Percentiles rank a stretch among this genome's conserved stretches.
Evolutionary conservation across 2,329 filamentous ascomycete species (phyloP).

Genomic region (Ploettnerulaceae sp.): DNA sequence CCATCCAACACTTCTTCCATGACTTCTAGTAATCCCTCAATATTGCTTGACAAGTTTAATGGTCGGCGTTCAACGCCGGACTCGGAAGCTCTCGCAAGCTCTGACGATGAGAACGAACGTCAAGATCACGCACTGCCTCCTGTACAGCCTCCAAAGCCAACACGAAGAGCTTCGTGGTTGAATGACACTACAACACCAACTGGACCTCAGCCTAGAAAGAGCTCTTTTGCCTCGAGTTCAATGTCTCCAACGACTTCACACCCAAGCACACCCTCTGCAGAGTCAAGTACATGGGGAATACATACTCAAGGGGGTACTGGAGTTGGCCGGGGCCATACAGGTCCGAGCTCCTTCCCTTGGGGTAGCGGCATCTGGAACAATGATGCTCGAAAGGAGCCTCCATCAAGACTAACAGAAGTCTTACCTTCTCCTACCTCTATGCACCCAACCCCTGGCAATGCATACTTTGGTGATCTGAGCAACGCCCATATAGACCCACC

Average conservation of each 20-base stretch:
- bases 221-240: constrained; percentile 69
- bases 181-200: constrained; percentile 70
- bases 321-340: constrained; percentile 41
- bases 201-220: constrained; percentile 62
- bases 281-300: constrained; percentile 53
- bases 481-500: constrained; percentile 46
- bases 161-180: constrained; percentile 76
- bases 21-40: constrained; percentile 56
- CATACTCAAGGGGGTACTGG: constrained; percentile 40
- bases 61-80: constrained; percentile 84
- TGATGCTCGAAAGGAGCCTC: constrained; percentile 69
- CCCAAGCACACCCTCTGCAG: constrained; percentile 71
- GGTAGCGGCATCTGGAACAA: constrained; percentile 78
- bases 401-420: constrained; percentile 68
- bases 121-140: constrained; percentile 46
- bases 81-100: constrained; percentile 88
- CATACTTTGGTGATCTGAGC: constrained; percentile 45
- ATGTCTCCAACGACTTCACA: constrained; percentile 78
- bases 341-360: constrained; percentile 57
- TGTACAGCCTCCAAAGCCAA: constrained; percentile 53
- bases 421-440: constrained; percentile 67
- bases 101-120: constrained; percentile 81
- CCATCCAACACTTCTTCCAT: constrained; percentile 42
- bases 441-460: constrained; percentile 39
- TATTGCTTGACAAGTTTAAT: constrained; percentile 70